Base-by-base conservation (phyloP, 2,329 filamentous ascomycete species). In the Aspergillus sp. region DNA sequence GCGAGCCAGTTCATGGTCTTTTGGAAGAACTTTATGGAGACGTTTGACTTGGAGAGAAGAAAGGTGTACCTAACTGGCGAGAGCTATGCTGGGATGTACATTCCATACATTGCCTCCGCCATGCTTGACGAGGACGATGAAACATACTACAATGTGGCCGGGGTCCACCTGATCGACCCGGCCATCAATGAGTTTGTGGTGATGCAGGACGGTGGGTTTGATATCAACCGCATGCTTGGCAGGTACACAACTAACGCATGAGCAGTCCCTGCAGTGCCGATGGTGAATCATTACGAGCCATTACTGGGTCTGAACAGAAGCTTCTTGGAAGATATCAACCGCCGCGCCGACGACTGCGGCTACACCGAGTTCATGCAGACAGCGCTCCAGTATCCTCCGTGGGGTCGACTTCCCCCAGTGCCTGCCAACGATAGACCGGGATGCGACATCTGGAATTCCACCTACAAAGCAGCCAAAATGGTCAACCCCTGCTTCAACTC, bases 401-500 rank as follows among this genome's bases (percentile, higher is more conserved):
- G 77, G 0, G 83, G 84, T 5, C 76, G 77, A 3, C 77, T 89
- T 14, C 87, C 78, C 0, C 78, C 81, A 0, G 79, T 77, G 11
- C 69, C 70, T n/a, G 64, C 73, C 46, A 68, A 74, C 21, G 60
- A 66, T 42, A 68, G 71, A 1, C 63, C 70, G 0, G 78, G 76
- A 3, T 91, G 88, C 65, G 73, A 75, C 40, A 63, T 88, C 13
- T 87, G 79, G 65, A 68, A 78, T 47, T 74, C 79, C 14, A 80
- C 88, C 31, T 73, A 73, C 58, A 61, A 75, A 0, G 85, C 83
- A 16, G 79, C 81, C 6, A 57, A 74, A 3, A 65, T 76, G 3
- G 69, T 84, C 38, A 93, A 93, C 72, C 89, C 89, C 0, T 93
- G 89, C 75, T 94, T 88, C 72, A 85, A 90, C 66, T 76, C 87